Base-by-base conservation (phyloP, 208 protist genomes). In the Trypanosoma boissoni region DNA sequence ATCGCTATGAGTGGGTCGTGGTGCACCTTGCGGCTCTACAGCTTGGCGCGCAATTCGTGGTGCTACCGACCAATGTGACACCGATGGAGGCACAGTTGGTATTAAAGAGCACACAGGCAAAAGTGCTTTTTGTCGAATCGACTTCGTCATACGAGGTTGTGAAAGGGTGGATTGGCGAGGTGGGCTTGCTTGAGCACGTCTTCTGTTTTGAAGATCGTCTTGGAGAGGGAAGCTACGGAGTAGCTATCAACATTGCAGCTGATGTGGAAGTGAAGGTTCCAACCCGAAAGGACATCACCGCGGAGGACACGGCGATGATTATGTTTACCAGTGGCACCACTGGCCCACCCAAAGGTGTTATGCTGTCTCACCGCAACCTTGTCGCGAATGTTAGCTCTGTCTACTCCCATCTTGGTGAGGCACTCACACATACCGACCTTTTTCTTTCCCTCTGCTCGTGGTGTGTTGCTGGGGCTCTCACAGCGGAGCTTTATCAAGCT, bases 291-390 rank as follows among this genome's bases (percentile, higher is more conserved):
- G 80, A 91, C 53, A 68, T 93, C 32, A 79, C 65, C n/a, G 65
- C 81, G 3, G 85, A 96, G 64, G 86, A 95, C 57, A 91, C 83
- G n/a, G 92, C 86, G 3, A 93, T 94, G 86, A 95, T 96, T 64
- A 80, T 89, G 36, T 95, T 95, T 67, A 93, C 86, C 18, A 75
- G 80, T 23, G 94, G 92, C 20, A 98, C 92, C 7, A 96, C 92
- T 20, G 94, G 95, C 7, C 61, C 95, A 14, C 90, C 89, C 29
- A 98, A 98, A 72, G 96, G 95, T 10, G 94, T 98, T n/a, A 87
- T 86, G 76, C 79, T 98, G 21, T 96, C 88, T 4, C 94, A 98
- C 78, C 67, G 72, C 50, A 97, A 90, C 68, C 52, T 98, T 9
- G 79, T 97, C 3, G 75, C 94, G 12, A 95, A 95, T 60, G 65